Percentiles rank a stretch among this genome's conserved stretches.
Evolutionary conservation across 1,284 basidiomycete species (phyloP).

Genomic region (Ustilago cynodontis): DNA sequence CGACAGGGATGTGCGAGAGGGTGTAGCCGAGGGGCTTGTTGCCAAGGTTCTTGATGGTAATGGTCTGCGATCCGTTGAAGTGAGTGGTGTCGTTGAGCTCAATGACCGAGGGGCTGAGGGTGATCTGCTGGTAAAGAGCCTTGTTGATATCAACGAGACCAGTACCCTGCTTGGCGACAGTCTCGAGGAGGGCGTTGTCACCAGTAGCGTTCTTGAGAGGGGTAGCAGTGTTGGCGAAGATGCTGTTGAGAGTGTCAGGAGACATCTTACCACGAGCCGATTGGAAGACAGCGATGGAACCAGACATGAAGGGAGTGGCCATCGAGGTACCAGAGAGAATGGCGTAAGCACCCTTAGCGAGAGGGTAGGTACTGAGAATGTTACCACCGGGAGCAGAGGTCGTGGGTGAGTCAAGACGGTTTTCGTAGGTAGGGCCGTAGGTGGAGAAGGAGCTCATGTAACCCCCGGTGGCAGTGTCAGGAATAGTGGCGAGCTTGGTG

Average conservation of each 20-base stretch:
- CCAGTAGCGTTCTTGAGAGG: slow-evolving; percentile 73
- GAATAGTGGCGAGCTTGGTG: slow-evolving; percentile 66
- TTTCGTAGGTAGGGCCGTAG: slow-evolving; percentile 77
- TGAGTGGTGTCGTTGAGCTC: slow-evolving; percentile 79
- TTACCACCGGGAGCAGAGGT: slow-evolving; percentile 76
- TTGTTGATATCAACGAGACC: slow-evolving; percentile 78
- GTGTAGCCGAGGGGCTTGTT: slow-evolving; percentile 54
- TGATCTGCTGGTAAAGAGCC: slow-evolving; percentile 74
- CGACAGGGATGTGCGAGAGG: slow-evolving; percentile 57
- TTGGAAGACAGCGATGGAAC: slow-evolving; percentile 77
- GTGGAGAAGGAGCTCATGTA: slow-evolving; percentile 75
- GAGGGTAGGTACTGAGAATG: slow-evolving; percentile 65
- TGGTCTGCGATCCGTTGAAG: slow-evolving; percentile 43
- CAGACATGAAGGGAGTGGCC: slow-evolving; percentile 74
- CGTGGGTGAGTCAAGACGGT: slow-evolving; percentile 74
- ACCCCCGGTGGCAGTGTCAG: slow-evolving; percentile 73
- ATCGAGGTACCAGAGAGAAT: slow-evolving; percentile 72
- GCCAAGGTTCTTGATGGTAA: slow-evolving; percentile 60
- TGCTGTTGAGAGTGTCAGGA: slow-evolving; percentile 69
- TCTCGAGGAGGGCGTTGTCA: slow-evolving; percentile 75
- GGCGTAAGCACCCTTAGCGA: slow-evolving; percentile 70
- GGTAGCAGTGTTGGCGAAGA: slow-evolving; percentile 77
- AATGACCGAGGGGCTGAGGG: slow-evolving; percentile 76
- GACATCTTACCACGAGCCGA: slow-evolving; percentile 72
- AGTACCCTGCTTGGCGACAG: slow-evolving; percentile 77